Base-by-base conservation (phyloP, 208 protist genomes). In the Phytomonas sp. region DNA sequence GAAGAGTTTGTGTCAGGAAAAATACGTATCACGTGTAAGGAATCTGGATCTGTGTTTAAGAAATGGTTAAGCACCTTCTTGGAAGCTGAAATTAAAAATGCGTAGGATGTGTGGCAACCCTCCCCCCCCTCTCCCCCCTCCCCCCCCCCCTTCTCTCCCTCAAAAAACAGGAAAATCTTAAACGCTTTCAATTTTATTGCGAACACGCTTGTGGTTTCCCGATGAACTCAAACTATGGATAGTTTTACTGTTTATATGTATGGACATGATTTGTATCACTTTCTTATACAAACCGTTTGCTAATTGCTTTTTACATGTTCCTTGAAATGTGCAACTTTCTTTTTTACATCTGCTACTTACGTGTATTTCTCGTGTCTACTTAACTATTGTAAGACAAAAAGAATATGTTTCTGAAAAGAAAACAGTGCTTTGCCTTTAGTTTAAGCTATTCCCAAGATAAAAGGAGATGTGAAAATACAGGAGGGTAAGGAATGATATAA, bases 1-100 rank as follows among this genome's bases (percentile, higher is more conserved):
- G 75, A 83, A n/a, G 76, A 80, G 36, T 88, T 84, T 60, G 53
- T 88, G 20, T 78, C 75, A 32, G 83, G 83, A 1, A 69, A 75
- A 30, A 40, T 85, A 37, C 63, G 62, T 29, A 63, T 88, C 56
- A 78, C 53, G 43, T 73, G 75, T 73, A 73, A 62, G 15, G 78
- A 88, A 71, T 62, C 73, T 11, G 75, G 59, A 37, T 60, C 60
- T 56, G 46, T 76, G 37, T 85, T 88, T 59, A 73, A 70, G 28
- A 78, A 79, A 53, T 84, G 74, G 80, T 68, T 84, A 15, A 62
- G 78, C 34, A 70, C 72, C 23, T 80, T 84, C n/a, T 60, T 71
- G 67, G 67, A 70, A 59, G 43, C 20, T n/a, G 67, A 60, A 67
- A 26, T 68, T 43, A 28, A 66, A 62, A 33, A 62, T 34, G 33